Base-by-base conservation (phyloP, 257 asterid genomes). In the Ilex asprella region DNA sequence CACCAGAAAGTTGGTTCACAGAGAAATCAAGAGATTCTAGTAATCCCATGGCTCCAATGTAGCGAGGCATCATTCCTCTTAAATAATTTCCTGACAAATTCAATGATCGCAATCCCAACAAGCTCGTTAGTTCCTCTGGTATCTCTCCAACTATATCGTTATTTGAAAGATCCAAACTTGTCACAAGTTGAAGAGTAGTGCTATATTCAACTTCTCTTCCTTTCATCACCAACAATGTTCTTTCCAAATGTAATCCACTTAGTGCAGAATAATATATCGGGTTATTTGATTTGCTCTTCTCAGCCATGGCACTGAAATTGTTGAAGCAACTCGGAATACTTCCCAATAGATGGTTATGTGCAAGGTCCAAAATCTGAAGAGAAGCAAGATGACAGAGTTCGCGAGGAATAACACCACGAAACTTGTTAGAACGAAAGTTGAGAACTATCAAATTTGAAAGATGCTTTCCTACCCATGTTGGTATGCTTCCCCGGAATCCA, bases 311-410 rank as follows among this genome's bases (percentile, higher is more conserved):
- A 50, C 7, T 50, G 21, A 50, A n/a, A 14, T 50, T 50, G n/a
- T 14, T 50, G 16, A 50, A n/a, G 16, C 55, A 50, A 11, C 21
- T 50, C 16, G 55, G 55, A 6, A 50, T 50, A 14, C 1, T 11
- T 10, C 55, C 55, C 55, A 14, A 50, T 6, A 50, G 5, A n/a
- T 50, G 8, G 16, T 50, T 50, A 12, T 6, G 7, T 4, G 55
- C 15, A n/a, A 50, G 55, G 55, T 50, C 55, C 55, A 50, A 50
- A n/a, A 50, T 50, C 13, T 50, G 55, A 50, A 50, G 55, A 11
- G 15, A n/a, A 4, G 55, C 5, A 14, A 50, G 55, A 10, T n/a
- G 55, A n/a, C 55, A 50, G 5, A 50, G 15, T 12, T 50, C 5
- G 15, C 6, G 55, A 50, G 13, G 55, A 5, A 50, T 50, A 4